Evolutionary conservation across 345 rosid species (phyloP), one percentile per base, ranked within the genome.

Genomic region (Clarkia xantiana): DNA sequence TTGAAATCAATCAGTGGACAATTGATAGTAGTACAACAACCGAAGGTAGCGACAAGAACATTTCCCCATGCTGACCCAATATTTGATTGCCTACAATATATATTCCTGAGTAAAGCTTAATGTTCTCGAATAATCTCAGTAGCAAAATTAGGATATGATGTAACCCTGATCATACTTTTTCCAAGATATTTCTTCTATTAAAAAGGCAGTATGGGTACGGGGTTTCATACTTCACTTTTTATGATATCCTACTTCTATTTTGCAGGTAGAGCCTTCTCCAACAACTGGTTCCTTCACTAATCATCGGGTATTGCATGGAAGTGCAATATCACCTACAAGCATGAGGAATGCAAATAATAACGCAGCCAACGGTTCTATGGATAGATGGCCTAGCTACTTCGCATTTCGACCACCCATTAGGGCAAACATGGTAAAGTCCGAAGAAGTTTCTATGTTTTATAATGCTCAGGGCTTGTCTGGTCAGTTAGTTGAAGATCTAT

Each of bases 221-320:
- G 13, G 13, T 12, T 13, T 29, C 36, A 29, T 29, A 29, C 8
- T 29, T 1, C 8, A 29, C 7, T 29, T 29, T 29, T 29, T 29
- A n/a, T 34, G 2, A 36, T 62, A 39, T 61, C 51, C 61, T 45
- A 56, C 42, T 72, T 55, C 62, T 62, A 56, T 62, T 60, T 70
- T 67, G 64, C 79, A 87, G 99, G 77, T 77, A 23, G 99, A 87
- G 65, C 96, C 96, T 55, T 91, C 96, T 46, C 98, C 96, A 52
- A 84, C 98, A 46, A 81, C 94, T 8, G 98, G 98, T 45, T 79
- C 96, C 51, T 70, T 91, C 57, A 45, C 64, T 40, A 84, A 86
- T 65, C 79, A 81, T 69, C 89, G 66, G 45, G 49, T 69, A 18
- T 42, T 61, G 49, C 80, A 70, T 40, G 72, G 62, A 12, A 54